Conservation (phyloP, 2,329 filamentous ascomycete species). For the Colletotrichum sidae region DNA sequence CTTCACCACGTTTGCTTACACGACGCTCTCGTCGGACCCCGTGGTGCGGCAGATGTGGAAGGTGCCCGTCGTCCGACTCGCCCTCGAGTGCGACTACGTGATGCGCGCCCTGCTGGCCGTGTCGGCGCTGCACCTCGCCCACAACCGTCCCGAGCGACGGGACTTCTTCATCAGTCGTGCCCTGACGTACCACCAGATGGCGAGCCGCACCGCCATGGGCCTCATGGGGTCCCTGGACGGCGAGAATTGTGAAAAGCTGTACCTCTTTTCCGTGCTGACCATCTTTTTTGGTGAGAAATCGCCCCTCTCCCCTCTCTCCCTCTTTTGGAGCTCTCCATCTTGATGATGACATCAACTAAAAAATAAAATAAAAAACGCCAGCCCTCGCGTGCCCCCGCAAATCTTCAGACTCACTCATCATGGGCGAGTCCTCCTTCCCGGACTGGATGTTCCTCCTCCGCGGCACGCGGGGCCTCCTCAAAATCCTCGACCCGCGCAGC, state of each 20-base stretch:
- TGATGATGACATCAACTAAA: too few species aligned
- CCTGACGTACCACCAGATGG: conserved; percentile 38
- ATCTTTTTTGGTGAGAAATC: conserved; percentile 45
- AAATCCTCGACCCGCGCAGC: conserved; percentile 37
- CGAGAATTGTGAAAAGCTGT: conserved; percentile 42
- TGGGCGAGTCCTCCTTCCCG: conserved; percentile 44
- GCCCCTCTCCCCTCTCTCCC: neutral
- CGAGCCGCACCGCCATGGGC: conserved; percentile 37
- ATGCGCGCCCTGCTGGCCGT: conserved; percentile 62
- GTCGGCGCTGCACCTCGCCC: conserved; percentile 61
- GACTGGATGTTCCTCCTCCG: conserved; percentile 48
- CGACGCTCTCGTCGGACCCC: conserved; percentile 57
- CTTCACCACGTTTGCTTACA: conserved; percentile 60
- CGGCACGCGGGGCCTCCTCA: conserved; percentile 43
- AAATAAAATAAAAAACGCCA: neutral
- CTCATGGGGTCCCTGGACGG: conserved; percentile 36
- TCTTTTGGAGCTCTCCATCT: neutral
- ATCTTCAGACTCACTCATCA: conserved; percentile 44
- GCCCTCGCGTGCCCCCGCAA: conserved; percentile 45
- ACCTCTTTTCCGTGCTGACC: conserved; percentile 48
- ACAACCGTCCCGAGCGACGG: conserved; percentile 49
- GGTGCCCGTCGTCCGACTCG: conserved; percentile 58
- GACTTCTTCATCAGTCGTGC: conserved; percentile 49
- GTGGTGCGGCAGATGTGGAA: conserved; percentile 59
- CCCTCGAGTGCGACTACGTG: conserved; percentile 59